Base-by-base conservation (phyloP, 1,284 basidiomycete genomes). In the Blastosporella zonata region DNA sequence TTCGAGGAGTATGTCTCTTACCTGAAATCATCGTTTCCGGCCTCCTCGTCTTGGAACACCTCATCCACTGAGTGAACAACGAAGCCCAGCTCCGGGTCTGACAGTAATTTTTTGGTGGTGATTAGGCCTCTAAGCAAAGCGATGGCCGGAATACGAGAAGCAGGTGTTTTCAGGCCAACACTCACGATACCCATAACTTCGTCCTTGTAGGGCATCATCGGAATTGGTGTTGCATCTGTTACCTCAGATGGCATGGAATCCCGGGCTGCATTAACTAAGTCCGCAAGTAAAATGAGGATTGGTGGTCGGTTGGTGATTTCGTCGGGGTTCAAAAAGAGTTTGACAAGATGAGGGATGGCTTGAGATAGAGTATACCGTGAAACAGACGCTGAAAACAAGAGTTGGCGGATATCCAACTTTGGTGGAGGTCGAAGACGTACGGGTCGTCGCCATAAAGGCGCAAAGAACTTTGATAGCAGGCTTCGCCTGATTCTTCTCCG, bases 401-500 rank as follows among this genome's bases (percentile, higher is more conserved):
- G 17, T 29, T 29, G 10, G 55, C 20, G 34, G 47, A 23, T 43
- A 43, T 27, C 27, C 10, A 21, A 44, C 43, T 28, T 15, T 29
- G 43, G 43, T 36, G 39, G 17, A 23, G 6, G 33, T 33, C 8
- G 27, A 27, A 4, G 0, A 77, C 86, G 49, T 59, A 93, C 92
- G 77, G 9, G 88, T 89, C 7, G 85, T 86, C 17, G 78, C 72
- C 62, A 93, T 75, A 57, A 94, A 79, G 0, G 84, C 78, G 51
- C 85, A 86, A 13, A 97, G 67, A 17, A 92, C 79, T 62, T 90
- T 91, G 38, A 86, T 86, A 0, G 92, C 91, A 39, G 88, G 84
- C 57, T 84, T 83, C 0, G 93, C 92, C 64, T 92, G 88, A 62
- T 79, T 88, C 70, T 97, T 97, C 66, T 97, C 94, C 0, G 93